Evolutionary conservation across 441 rosid species (phyloP), one percentile per base, ranked within the genome.

Genomic region (Arabidopsis lyrata): DNA sequence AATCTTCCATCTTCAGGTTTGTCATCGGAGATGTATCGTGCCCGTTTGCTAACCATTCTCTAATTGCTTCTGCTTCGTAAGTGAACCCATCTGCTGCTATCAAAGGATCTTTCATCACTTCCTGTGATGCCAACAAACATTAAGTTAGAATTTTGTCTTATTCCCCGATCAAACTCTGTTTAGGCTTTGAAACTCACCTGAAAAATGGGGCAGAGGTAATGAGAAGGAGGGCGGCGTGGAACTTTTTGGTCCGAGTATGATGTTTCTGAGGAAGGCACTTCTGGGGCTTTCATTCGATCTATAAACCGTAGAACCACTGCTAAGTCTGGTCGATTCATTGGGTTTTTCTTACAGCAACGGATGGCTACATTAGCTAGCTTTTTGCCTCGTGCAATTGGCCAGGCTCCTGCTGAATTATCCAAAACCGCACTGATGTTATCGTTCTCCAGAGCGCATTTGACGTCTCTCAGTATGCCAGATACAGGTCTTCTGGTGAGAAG

Each of bases 21-120:
- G 99, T 95, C 99, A 95, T 92, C 0, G 97, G 99, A 5, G 99
- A 95, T 9, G 90, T 92, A 76, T 87, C 71, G 63, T 89, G 97
- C 10, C 88, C 96, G 10, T 87, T 87, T 5, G 86, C 70, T 75
- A 95, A 78, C 99, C 99, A 95, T 70, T 92, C 99, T 71, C 76
- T 81, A 5, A 95, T 92, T 0, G 97, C 97, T 47, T 92, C 96
- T 6, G 85, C 97, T 77, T 95, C 97, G 27, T 92, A 95, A 1
- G 99, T 95, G 71, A 87, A 92, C 2, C 99, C 99, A 57, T 95
- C 97, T 2, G 97, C 94, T 10, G 99, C 96, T 81, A 92, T 92
- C 34, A 81, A 82, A 2, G 97, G 99, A 83, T 91, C 97, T 75
- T 86, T 80, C 99, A 95, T 74, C 52, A 69, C 63, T 56, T 78